Percentiles rank a stretch among this genome's conserved stretches.
phyloP scores from a whole-genome alignment of 2,329 filamentous ascomycete species.

The Rhynchosporium graminicola region DNA sequence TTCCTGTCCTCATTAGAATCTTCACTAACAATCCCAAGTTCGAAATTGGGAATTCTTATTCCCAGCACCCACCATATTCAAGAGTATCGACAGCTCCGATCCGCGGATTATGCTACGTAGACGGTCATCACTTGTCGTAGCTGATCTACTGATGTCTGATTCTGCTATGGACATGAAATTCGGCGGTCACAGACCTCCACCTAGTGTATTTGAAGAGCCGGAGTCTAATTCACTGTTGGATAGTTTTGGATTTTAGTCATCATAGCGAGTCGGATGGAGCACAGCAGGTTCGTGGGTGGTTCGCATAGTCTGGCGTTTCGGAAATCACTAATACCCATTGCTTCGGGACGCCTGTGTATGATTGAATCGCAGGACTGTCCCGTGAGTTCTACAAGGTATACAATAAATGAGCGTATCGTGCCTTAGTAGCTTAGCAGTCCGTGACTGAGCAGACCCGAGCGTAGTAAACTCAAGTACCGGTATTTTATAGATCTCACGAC shows the following conservation, averaged over 20 bases:
- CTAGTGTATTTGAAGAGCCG: conserved; percentile 89
- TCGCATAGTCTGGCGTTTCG: conserved; percentile 14
- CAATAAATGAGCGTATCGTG: background rate
- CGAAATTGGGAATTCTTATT: conserved; percentile 79
- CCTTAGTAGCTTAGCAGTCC: too few relatives aligned
- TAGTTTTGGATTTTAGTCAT: conserved; percentile 74
- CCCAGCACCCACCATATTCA: conserved; percentile 46
- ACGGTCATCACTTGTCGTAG: conserved; percentile 76
- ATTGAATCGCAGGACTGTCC: background rate
- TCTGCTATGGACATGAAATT: conserved; percentile 48
- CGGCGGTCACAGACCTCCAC: conserved; percentile 55
- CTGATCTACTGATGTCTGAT: conserved; percentile 60
- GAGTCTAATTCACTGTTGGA: conserved; percentile 85
- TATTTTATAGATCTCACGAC: too few relatives aligned
- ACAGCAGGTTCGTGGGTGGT: conserved; percentile 3
- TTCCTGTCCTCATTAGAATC: background rate
- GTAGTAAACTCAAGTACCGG: too few relatives aligned
- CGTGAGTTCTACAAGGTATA: background rate
- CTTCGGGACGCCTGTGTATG: conserved; percentile 1
- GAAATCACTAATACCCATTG: conserved; percentile 4
- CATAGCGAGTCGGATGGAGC: background rate
- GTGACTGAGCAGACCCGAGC: too few relatives aligned
- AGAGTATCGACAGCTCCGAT: conserved; percentile 43
- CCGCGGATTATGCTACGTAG: conserved; percentile 65
- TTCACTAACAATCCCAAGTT: conserved; percentile 48